phyloP scores from a whole-genome alignment of 257 asterid species.

The Fraxinus cuspidata region DNA sequence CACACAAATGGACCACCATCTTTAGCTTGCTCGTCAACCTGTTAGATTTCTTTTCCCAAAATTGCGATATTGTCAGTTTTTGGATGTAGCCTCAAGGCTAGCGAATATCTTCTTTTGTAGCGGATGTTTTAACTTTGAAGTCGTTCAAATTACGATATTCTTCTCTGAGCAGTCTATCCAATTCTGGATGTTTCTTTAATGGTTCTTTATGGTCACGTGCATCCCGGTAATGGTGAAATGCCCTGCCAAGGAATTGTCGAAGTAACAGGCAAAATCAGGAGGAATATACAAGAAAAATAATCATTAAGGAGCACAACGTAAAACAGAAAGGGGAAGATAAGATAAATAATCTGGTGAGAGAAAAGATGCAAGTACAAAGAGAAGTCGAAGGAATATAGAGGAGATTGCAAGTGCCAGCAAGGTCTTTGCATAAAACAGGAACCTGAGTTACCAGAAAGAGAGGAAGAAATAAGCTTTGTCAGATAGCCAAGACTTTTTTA shows the following conservation, averaged over 20 bases:
- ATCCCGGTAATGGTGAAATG: slow-evolving; percentile 74
- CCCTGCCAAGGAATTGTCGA: slow-evolving; percentile 49
- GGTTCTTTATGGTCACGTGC: slow-evolving; percentile 41
- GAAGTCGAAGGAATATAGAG: no score
- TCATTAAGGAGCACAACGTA: not conserved
- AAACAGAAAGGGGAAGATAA: no score
- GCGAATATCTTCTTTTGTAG: slow-evolving; percentile 33
- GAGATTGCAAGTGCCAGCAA: no score
- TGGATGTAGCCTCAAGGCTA: slow-evolving; percentile 22
- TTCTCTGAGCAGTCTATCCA: slow-evolving; percentile 68
- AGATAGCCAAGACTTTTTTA: not conserved
- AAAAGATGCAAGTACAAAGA: no score
- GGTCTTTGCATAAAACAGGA: not conserved
- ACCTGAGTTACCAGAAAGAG: not conserved
- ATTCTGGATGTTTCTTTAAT: slow-evolving; percentile 60
- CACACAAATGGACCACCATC: slow-evolving; percentile 27
- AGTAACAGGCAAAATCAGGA: not conserved
- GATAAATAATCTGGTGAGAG: no score
- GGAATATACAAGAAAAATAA: not conserved
- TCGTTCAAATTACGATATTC: slow-evolving; percentile 65
- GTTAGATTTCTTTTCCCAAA: slow-evolving; percentile 41
- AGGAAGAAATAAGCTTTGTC: not conserved
- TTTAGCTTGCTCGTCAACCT: slow-evolving; percentile 31
- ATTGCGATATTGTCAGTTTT: slow-evolving; percentile 18
- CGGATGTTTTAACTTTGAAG: slow-evolving; percentile 52